Percentiles rank a stretch among this genome's conserved stretches.
These are phyloP conservation scores for Globisporangium yorkense DNA, from an alignment of 352 stramenopile genomes.

Conservation along the genomic window DNA sequence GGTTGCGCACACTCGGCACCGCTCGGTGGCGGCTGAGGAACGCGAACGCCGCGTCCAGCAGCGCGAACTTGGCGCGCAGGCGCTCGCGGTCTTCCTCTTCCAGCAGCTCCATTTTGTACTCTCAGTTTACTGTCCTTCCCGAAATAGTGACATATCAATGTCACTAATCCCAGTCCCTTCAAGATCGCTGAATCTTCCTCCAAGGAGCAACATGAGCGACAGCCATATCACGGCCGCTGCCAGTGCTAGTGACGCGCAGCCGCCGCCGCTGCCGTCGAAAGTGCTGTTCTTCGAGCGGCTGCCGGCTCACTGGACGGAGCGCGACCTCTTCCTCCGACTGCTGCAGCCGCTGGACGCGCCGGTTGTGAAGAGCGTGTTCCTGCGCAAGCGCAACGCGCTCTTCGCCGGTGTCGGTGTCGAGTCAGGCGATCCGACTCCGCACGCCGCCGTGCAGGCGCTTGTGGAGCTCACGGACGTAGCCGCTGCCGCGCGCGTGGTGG, in stretches of 20 bases:
- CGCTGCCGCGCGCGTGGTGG: conserved; percentile 22
- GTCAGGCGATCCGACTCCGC: conserved; percentile 23
- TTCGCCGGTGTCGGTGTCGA: conserved; percentile 32
- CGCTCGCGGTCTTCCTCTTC: neutral
- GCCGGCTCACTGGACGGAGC: conserved; percentile 40
- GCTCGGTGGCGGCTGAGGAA: conserved; percentile 53
- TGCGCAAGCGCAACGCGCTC: conserved; percentile 50
- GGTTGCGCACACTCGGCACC: conserved; percentile 36
- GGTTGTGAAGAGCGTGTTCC: conserved; percentile 28
- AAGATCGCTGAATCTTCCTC: neutral
- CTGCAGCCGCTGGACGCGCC: conserved; percentile 18
- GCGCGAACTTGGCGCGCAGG: conserved; percentile 42
- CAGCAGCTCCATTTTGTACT: neutral
- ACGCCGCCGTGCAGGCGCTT: conserved; percentile 39
- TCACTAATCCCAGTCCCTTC: neutral
- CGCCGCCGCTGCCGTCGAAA: conserved; percentile 22
- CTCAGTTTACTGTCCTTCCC: neutral
- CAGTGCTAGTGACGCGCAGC: neutral
- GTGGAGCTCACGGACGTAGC: conserved; percentile 32
- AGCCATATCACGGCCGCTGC: neutral
- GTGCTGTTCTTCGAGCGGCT: conserved; percentile 49
- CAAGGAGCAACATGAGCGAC: neutral
- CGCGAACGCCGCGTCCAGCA: conserved; percentile 60
- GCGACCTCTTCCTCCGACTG: conserved; percentile 18
- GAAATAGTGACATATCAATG: neutral